Evolutionary conservation across 768 basidiomycete species (phyloP).

Genomic region (Leucocoprinus leucothites): DNA sequence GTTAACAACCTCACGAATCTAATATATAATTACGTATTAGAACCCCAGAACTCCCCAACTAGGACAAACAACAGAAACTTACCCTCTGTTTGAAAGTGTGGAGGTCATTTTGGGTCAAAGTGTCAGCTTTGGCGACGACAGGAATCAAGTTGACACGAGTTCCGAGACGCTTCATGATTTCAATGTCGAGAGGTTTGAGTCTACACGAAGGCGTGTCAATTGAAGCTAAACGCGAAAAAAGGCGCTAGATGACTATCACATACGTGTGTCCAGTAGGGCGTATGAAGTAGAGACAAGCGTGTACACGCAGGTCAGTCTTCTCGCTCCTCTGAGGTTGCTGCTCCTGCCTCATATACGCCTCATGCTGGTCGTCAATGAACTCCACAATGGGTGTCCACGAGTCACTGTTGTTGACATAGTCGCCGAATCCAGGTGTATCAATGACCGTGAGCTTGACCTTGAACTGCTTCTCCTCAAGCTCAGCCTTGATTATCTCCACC

Average conservation of each 20-base stretch:
- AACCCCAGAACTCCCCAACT: conserved; percentile 13
- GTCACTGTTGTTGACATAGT: conserved; percentile 99
- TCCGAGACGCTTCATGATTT: conserved; percentile 99
- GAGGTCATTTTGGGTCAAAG: conserved; percentile 91
- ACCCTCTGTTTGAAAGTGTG: conserved; percentile 91
- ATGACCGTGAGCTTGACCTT: conserved; percentile 99
- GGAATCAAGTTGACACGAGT: conserved; percentile 98
- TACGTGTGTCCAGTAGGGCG: conserved; percentile 95
- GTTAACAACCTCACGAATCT: conserved; percentile 86
- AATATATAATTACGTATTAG: conserved; percentile 7
- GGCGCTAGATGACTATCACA: conserved; percentile 28
- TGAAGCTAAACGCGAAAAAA: conserved; percentile 5
- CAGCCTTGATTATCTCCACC: conserved; percentile 98
- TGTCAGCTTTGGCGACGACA: conserved; percentile 96
- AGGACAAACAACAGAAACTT: conserved; percentile 26
- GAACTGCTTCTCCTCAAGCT: conserved; percentile 98
- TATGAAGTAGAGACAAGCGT: conserved; percentile 97
- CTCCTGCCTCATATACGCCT: conserved; percentile 96
- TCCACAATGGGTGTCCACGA: conserved; percentile 98
- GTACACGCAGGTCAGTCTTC: conserved; percentile 93
- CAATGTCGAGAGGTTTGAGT: conserved; percentile 95
- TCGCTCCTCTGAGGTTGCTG: conserved; percentile 95
- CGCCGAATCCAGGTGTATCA: conserved; percentile 98
- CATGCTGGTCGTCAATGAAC: conserved; percentile 96
- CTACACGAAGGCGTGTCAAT: conserved; percentile 32